These are phyloP conservation scores for Gossypium anomalum DNA, from an alignment of 345 rosid genomes.

Conservation along the genomic window DNA sequence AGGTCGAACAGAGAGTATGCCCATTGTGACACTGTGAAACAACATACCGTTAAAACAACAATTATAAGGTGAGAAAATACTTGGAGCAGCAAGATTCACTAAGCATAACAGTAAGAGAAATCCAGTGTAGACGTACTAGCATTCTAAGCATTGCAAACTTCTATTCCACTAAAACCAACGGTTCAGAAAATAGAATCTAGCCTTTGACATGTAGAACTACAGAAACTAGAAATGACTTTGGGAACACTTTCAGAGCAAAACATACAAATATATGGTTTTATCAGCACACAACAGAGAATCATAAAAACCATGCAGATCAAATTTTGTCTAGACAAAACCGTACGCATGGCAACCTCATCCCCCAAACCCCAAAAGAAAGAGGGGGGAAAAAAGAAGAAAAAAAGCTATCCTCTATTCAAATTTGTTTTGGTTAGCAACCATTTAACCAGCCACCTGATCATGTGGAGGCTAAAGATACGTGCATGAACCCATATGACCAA, in stretches of 20 bases:
- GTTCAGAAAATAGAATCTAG: constrained; percentile 1
- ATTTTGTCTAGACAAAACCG: neutral
- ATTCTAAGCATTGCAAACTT: neutral
- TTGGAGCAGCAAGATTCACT: neutral
- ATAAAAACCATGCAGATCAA: neutral
- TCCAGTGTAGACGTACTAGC: neutral
- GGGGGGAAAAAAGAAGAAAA: neutral
- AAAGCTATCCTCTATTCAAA: neutral
- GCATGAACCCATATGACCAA: neutral
- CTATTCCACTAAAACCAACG: neutral
- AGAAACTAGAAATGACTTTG: neutral
- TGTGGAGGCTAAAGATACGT: neutral
- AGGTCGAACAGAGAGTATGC: constrained; percentile 89
- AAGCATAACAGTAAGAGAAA: neutral
- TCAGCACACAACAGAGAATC: neutral
- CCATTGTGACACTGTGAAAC: constrained; percentile 90
- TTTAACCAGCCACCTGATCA: neutral
- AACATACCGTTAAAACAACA: neutral
- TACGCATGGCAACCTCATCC: neutral
- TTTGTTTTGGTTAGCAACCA: neutral
- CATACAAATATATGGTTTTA: neutral
- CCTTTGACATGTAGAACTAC: neutral
- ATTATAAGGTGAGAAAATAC: neutral
- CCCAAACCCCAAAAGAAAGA: neutral
- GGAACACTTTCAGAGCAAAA: neutral